Evolutionary conservation across 345 rosid species (phyloP).

Genomic region (Orychophragmus violaceus): DNA sequence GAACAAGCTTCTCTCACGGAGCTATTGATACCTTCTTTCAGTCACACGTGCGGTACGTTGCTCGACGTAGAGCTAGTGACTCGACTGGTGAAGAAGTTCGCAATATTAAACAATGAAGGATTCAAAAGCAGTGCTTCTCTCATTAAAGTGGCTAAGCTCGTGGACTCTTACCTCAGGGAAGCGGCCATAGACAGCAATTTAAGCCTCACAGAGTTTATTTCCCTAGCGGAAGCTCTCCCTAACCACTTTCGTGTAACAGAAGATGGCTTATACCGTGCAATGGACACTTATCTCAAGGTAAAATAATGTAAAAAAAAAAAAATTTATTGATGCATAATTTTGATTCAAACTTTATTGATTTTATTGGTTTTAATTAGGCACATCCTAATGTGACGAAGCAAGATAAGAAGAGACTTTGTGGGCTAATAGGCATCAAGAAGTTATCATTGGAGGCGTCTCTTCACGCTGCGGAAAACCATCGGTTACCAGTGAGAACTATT

Average conservation of each 20-base stretch:
- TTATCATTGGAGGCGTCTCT: slow-evolving; percentile 72
- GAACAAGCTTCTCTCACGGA: slow-evolving; percentile 85
- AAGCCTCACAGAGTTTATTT: slow-evolving; percentile 45
- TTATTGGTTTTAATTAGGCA: slow-evolving; percentile 42
- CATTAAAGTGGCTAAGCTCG: slow-evolving; percentile 71
- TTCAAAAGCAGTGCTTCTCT: slow-evolving; percentile 44
- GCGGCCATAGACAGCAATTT: slow-evolving; percentile 58
- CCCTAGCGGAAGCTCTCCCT: slow-evolving; percentile 68
- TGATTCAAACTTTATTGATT: background rate
- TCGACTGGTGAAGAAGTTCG: slow-evolving; percentile 60
- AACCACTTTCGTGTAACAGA: slow-evolving; percentile 56
- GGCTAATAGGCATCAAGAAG: slow-evolving; percentile 61
- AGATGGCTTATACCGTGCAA: slow-evolving; percentile 77
- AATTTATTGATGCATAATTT: background rate
- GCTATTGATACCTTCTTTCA: slow-evolving; percentile 86
- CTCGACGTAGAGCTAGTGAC: slow-evolving; percentile 69
- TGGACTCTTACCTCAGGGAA: slow-evolving; percentile 73
- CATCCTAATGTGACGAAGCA: slow-evolving; percentile 66
- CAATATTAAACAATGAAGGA: slow-evolving; percentile 36
- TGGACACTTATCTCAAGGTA: slow-evolving; percentile 88
- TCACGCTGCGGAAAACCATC: slow-evolving; percentile 79
- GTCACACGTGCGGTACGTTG: slow-evolving; percentile 69
- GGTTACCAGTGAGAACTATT: slow-evolving; percentile 75
- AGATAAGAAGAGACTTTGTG: slow-evolving; percentile 63
- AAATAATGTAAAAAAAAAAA: background rate